These are phyloP conservation scores for Coffea canephora DNA, from an alignment of 257 asterid genomes.

Conservation along the genomic window DNA sequence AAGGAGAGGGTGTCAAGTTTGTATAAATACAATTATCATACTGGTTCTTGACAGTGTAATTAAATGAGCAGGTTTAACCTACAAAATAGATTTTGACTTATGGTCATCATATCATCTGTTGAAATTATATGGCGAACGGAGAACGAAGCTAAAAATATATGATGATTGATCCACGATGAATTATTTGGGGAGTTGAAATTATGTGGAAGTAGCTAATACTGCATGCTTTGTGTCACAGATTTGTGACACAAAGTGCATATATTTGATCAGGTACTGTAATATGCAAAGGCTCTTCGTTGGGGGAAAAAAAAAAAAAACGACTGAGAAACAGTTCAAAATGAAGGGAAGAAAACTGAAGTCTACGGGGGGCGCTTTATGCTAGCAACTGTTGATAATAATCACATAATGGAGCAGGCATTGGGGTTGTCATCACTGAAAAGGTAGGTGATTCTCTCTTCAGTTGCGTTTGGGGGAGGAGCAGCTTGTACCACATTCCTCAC, in stretches of 20 bases:
- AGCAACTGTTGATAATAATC: neutral
- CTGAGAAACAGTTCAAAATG: neutral
- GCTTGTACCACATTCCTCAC: slow-evolving; percentile 55
- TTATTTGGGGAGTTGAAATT: neutral
- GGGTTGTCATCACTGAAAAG: slow-evolving; percentile 88
- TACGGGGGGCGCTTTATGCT: neutral
- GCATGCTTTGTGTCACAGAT: neutral
- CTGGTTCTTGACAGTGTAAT: neutral
- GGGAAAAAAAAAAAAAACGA: neutral
- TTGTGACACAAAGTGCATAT: neutral
- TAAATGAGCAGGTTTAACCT: no score
- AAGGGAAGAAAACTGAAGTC: neutral
- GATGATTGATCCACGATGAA: neutral
- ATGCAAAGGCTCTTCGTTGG: neutral
- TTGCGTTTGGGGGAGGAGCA: slow-evolving; percentile 40
- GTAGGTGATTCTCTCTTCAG: slow-evolving; percentile 55
- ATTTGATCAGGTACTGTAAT: no score
- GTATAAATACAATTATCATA: neutral
- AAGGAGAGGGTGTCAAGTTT: neutral
- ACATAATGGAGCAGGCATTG: slow-evolving; percentile 80
- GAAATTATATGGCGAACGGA: neutral
- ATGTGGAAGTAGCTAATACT: neutral
- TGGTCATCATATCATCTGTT: neutral
- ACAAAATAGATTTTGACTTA: no score
- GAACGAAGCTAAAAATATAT: no score